Evolutionary conservation across 345 rosid genomes (phyloP).

Genomic region (Moricandia arvensis): DNA sequence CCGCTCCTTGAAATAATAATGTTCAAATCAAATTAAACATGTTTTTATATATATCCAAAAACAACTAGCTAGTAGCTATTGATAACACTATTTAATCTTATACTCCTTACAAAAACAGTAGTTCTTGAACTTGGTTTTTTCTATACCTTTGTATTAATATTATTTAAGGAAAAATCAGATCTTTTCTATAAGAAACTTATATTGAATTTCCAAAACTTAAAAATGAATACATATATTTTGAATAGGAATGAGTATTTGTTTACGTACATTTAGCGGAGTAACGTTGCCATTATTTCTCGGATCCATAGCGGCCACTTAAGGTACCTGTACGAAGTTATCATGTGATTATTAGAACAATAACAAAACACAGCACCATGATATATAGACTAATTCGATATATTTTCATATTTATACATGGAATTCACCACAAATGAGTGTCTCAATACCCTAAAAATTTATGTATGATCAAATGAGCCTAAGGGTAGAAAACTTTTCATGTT

Average conservation of each 20-base stretch:
- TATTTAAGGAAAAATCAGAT: not conserved
- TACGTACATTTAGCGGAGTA: slow-evolving; percentile 43
- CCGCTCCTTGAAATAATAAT: slow-evolving; percentile 6
- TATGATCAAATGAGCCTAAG: not conserved
- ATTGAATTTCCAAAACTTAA: not conserved
- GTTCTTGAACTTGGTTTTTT: not conserved
- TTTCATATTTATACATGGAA: not conserved
- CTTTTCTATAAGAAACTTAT: not conserved
- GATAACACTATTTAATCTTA: not conserved
- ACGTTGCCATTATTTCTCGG: slow-evolving; percentile 33
- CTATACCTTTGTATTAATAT: not conserved
- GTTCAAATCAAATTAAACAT: slow-evolving; percentile 26
- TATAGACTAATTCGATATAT: not conserved
- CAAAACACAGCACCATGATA: not conserved
- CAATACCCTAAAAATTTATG: not conserved
- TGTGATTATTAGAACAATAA: not conserved
- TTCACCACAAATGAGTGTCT: not conserved
- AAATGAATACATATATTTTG: not conserved
- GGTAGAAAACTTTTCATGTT: not conserved
- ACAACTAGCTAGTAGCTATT: not conserved
- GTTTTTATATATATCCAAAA: not conserved
- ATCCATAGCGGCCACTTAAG: slow-evolving; percentile 47
- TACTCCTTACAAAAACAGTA: not conserved
- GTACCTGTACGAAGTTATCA: slow-evolving; percentile 35
- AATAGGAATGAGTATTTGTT: not conserved